phyloP scores from a whole-genome alignment of 2,329 filamentous ascomycete species.

The Trichoderma harzianum region DNA sequence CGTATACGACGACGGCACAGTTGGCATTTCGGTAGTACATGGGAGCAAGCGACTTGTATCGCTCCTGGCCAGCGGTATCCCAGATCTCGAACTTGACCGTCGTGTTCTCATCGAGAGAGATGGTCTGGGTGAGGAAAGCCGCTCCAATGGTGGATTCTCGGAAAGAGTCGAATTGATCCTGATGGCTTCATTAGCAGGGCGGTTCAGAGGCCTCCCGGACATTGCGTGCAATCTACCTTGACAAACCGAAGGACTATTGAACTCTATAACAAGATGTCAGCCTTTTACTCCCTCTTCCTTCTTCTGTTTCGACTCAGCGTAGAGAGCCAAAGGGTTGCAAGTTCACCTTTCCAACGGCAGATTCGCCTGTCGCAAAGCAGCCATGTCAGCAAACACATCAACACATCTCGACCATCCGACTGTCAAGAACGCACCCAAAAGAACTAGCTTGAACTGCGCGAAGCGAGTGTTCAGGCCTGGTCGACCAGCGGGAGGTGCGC shows the following conservation, averaged over 20 bases:
- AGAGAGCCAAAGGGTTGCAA: not conserved
- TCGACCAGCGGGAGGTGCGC: slow-evolving; percentile 63
- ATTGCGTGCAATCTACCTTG: slow-evolving; percentile 61
- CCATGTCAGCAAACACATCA: slow-evolving; percentile 17
- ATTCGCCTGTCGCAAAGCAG: slow-evolving; percentile 69
- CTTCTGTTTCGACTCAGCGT: not conserved
- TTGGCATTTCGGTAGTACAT: slow-evolving; percentile 99
- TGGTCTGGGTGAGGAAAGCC: slow-evolving; percentile 97
- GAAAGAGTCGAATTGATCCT: slow-evolving; percentile 99
- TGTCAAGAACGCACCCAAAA: slow-evolving; percentile 67
- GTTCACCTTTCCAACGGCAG: slow-evolving; percentile 92
- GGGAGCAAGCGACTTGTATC: slow-evolving; percentile 96
- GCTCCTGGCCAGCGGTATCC: slow-evolving; percentile 97
- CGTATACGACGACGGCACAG: slow-evolving; percentile 98
- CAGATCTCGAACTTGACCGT: slow-evolving; percentile 99
- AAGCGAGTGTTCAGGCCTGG: slow-evolving; percentile 76
- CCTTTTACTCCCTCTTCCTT: not conserved
- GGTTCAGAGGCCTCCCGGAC: slow-evolving; percentile 11
- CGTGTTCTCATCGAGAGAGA: slow-evolving; percentile 94
- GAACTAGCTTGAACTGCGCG: slow-evolving; percentile 97
- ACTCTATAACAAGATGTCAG: slow-evolving; percentile 58
- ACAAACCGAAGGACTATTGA: slow-evolving; percentile 97
- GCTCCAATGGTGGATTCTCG: slow-evolving; percentile 97
- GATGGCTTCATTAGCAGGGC: slow-evolving; percentile 18
- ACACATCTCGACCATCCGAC: slow-evolving; percentile 16